These are phyloP conservation scores for Rhizoctonia solani DNA, from an alignment of 1,284 basidiomycete species.

Conservation along the genomic window DNA sequence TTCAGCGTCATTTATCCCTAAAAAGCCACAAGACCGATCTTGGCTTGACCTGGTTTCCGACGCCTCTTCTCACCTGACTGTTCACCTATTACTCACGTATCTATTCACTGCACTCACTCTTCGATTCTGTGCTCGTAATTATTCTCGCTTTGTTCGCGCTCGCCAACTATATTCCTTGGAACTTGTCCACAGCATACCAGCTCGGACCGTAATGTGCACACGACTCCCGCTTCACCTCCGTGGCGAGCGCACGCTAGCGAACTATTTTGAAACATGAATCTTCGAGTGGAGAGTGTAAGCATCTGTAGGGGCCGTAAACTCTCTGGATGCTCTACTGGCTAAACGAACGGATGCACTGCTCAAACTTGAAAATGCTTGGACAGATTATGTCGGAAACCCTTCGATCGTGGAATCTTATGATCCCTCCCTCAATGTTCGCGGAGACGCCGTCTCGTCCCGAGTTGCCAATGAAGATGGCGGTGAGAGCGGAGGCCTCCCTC, in stretches of 20 bases:
- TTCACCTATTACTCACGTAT: slow-evolving; percentile 93
- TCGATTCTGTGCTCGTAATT: slow-evolving; percentile 86
- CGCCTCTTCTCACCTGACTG: slow-evolving; percentile 80
- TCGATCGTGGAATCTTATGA: slow-evolving; percentile 75
- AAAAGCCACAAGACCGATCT: slow-evolving; percentile 42
- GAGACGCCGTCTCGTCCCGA: slow-evolving; percentile 48
- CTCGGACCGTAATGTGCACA: slow-evolving; percentile 89
- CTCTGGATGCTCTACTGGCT: slow-evolving; percentile 73
- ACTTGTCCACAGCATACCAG: slow-evolving; percentile 90
- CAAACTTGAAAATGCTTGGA: slow-evolving; percentile 83
- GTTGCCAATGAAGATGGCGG: slow-evolving; percentile 57
- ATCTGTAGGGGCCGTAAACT: slow-evolving; percentile 82
- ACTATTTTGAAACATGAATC: slow-evolving; percentile 89
- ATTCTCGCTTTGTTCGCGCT: no score
- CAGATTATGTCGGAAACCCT: slow-evolving; percentile 89
- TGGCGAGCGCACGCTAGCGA: slow-evolving; percentile 82
- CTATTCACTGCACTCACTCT: slow-evolving; percentile 87
- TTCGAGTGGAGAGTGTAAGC: slow-evolving; percentile 87
- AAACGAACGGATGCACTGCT: slow-evolving; percentile 77
- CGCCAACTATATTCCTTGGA: slow-evolving; percentile 91
- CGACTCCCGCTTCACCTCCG: slow-evolving; percentile 81
- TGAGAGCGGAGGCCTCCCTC: slow-evolving; percentile 36
- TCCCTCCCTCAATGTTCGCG: slow-evolving; percentile 58
- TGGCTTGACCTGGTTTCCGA: slow-evolving; percentile 87
- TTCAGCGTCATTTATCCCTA: not conserved